Conservation (phyloP, 106 monocot species). For the Acanthochlamys bracteata region DNA sequence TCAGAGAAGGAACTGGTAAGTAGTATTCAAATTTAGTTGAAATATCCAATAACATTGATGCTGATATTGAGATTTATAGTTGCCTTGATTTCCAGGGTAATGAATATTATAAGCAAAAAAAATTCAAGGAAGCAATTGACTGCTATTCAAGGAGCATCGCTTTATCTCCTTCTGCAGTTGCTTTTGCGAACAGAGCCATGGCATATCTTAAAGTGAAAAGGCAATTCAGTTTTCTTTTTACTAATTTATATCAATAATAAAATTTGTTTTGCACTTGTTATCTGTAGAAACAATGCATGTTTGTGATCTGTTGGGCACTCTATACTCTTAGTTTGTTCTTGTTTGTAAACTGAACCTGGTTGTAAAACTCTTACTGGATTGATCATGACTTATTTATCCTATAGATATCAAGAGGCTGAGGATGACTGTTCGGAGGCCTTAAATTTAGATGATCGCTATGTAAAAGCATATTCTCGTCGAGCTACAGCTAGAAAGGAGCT, state of each 20-base stretch:
- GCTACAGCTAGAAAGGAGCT: conserved; percentile 93
- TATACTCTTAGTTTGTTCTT: too few species aligned
- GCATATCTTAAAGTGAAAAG: conserved; percentile 90
- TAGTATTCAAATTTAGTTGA: neutral
- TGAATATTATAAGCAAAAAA: conserved; percentile 89
- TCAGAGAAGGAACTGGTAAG: conserved; percentile 89
- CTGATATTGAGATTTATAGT: conserved; percentile 6
- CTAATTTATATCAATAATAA: too few species aligned
- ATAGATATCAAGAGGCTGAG: conserved; percentile 87
- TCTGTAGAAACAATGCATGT: too few species aligned
- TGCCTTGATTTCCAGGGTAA: conserved; percentile 54
- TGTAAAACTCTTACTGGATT: neutral
- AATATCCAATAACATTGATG: neutral
- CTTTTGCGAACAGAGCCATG: conserved; percentile 99
- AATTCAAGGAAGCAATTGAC: conserved; percentile 75
- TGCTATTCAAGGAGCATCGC: conserved; percentile 96
- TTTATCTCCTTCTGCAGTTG: conserved; percentile 72
- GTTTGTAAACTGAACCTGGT: too few species aligned
- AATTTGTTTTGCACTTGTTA: too few species aligned
- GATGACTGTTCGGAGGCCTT: conserved; percentile 91
- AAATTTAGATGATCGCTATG: conserved; percentile 86
- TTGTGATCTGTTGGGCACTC: too few species aligned
- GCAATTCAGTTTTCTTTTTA: conserved; percentile 25
- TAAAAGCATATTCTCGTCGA: conserved; percentile 97
- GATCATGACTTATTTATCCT: neutral